phyloP scores from a whole-genome alignment of 768 basidiomycete genomes.

The Termitomyces sp. region DNA sequence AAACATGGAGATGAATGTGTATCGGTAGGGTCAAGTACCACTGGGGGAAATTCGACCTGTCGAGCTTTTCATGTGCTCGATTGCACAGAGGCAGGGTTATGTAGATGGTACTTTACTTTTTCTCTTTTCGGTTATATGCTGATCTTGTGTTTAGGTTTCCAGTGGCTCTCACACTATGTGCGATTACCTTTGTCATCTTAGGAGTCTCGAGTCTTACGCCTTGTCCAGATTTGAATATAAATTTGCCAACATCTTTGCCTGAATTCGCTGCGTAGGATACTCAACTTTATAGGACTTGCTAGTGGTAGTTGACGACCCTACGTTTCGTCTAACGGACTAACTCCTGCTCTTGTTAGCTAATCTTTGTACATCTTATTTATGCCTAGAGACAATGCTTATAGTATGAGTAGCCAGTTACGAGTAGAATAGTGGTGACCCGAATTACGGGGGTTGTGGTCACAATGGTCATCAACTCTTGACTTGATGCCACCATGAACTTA shows the following conservation, averaged over 20 bases:
- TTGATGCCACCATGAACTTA: conserved; percentile 18
- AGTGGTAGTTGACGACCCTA: too few relatives aligned
- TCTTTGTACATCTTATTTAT: not conserved
- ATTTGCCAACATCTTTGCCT: not conserved
- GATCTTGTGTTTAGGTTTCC: conserved; percentile 58
- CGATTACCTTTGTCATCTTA: conserved; percentile 24
- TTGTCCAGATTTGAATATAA: not conserved
- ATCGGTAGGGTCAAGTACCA: conserved; percentile 85
- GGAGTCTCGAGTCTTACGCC: not conserved
- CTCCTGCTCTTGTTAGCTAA: not conserved
- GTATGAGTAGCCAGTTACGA: too few relatives aligned
- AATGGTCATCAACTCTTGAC: not conserved
- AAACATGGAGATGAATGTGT: not conserved
- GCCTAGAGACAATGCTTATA: not conserved
- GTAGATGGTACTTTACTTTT: conserved; percentile 68
- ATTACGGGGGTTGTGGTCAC: too few relatives aligned
- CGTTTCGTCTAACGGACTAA: not conserved
- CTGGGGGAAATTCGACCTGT: conserved; percentile 96
- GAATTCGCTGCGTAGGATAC: not conserved
- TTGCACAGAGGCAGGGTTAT: conserved; percentile 97
- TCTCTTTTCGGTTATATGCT: not conserved
- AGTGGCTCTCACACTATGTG: conserved; percentile 97
- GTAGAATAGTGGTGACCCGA: too few relatives aligned
- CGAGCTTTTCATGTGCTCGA: conserved; percentile 99
- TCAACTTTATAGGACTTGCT: not conserved